Evolutionary conservation across 352 stramenopile species (phyloP).

Genomic region (Phytophthora fragariae): DNA sequence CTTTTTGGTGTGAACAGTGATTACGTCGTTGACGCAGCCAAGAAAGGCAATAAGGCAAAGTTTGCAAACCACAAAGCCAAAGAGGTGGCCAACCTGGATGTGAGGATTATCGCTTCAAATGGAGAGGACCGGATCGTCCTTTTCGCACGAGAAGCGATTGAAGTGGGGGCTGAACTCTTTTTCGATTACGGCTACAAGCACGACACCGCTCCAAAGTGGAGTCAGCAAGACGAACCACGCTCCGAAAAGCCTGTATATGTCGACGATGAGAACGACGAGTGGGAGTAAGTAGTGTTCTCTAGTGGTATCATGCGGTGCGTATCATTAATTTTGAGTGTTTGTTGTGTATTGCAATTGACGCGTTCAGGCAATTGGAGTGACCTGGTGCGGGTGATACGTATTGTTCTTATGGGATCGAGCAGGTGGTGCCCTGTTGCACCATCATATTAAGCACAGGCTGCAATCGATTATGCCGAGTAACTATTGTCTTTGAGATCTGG

Average conservation of each 20-base stretch:
- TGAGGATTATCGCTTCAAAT: slow-evolving; percentile 86
- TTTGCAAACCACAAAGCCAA: slow-evolving; percentile 89
- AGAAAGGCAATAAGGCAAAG: slow-evolving; percentile 95
- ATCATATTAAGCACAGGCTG: background rate
- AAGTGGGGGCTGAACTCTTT: slow-evolving; percentile 80
- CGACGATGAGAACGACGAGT: slow-evolving; percentile 47
- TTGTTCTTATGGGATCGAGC: background rate
- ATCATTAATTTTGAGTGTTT: background rate
- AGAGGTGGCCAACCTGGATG: slow-evolving; percentile 77
- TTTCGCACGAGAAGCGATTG: slow-evolving; percentile 91
- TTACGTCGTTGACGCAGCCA: slow-evolving; percentile 91
- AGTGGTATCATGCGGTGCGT: background rate
- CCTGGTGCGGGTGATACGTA: background rate
- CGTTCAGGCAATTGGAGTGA: background rate
- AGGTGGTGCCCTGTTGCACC: background rate
- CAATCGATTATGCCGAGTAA: background rate
- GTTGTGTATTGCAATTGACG: background rate
- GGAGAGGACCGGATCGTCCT: slow-evolving; percentile 93
- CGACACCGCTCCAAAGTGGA: slow-evolving; percentile 70
- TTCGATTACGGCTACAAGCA: slow-evolving; percentile 85
- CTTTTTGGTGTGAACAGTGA: slow-evolving; percentile 95
- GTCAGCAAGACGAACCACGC: slow-evolving; percentile 36
- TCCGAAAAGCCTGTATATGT: slow-evolving; percentile 29
- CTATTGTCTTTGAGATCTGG: background rate
- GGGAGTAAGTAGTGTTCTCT: slow-evolving; percentile 35